Percentiles rank a stretch among this genome's conserved stretches.
These are phyloP conservation scores for Nemania sp. DNA, from an alignment of 2,329 filamentous ascomycete species.

Conservation along the genomic window DNA sequence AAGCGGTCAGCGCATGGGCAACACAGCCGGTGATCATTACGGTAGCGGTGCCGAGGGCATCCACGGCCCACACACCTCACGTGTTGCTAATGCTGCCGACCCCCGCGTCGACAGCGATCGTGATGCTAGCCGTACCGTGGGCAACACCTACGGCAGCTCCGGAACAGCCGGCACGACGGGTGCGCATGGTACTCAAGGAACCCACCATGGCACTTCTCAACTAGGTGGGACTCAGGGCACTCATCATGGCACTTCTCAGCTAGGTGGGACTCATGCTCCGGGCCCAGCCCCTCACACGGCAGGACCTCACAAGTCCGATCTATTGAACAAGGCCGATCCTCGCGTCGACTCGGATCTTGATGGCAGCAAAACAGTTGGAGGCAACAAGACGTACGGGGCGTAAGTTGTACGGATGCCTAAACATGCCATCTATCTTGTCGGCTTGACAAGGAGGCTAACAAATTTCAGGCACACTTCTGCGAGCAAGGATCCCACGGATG, in stretches of 20 bases:
- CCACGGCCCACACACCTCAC: constrained; percentile 48
- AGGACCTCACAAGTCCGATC: constrained; percentile 56
- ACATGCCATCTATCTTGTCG: neutral
- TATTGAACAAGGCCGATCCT: constrained; percentile 59
- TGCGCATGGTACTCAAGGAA: constrained; percentile 32
- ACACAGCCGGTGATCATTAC: constrained; percentile 35
- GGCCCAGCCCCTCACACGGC: constrained; percentile 50
- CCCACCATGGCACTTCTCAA: constrained; percentile 26
- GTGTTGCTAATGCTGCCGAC: constrained; percentile 52
- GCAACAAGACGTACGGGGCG: constrained; percentile 54
- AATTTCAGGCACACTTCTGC: neutral
- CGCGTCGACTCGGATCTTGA: constrained; percentile 60
- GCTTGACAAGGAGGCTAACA: neutral
- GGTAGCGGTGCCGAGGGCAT: constrained; percentile 40
- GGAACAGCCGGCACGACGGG: constrained; percentile 35
- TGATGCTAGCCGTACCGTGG: constrained; percentile 43
- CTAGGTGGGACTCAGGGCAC: constrained; percentile 33
- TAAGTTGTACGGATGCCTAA: constrained; percentile 40
- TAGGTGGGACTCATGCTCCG: constrained; percentile 37
- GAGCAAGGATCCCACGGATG: constrained; percentile 54
- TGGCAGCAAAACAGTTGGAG: constrained; percentile 55
- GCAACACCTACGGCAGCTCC: constrained; percentile 39
- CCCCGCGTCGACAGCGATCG: constrained; percentile 56
- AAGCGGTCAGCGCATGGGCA: constrained; percentile 32
- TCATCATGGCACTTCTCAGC: constrained; percentile 26